These are phyloP conservation scores for Pilaira anomala DNA, from an alignment of 192 early-diverging fungal genomes.

Conservation along the genomic window DNA sequence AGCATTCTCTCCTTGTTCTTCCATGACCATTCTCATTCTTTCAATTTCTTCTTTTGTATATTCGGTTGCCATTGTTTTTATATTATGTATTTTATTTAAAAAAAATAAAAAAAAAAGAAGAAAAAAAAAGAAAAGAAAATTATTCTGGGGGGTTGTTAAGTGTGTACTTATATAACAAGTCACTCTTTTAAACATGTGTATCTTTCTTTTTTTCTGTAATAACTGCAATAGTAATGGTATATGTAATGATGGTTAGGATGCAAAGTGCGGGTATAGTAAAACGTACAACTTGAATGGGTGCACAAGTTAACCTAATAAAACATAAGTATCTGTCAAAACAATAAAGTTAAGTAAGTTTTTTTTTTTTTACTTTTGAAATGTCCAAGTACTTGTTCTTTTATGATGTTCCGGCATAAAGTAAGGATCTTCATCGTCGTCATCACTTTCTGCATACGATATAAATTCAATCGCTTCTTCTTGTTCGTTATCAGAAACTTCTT, in stretches of 20 bases:
- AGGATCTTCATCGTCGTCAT: conserved; percentile 44
- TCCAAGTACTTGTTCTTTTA: conserved; percentile 36
- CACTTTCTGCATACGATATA: conserved; percentile 40
- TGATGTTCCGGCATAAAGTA: conserved; percentile 38
- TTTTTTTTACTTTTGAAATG: conserved; percentile 24
- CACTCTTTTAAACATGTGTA: not conserved
- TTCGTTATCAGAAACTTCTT: conserved; percentile 23
- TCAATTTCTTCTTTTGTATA: conserved; percentile 26
- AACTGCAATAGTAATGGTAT: conserved; percentile 34
- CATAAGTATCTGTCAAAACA: not conserved
- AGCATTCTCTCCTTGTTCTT: conserved; percentile 24
- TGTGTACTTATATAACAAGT: not conserved
- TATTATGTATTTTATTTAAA: not conserved
- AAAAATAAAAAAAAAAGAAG: conserved; percentile 1
- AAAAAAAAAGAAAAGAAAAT: not conserved
- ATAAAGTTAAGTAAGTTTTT: not conserved
- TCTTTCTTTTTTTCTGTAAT: conserved; percentile 22
- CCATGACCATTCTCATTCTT: conserved; percentile 23
- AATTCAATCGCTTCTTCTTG: conserved; percentile 39
- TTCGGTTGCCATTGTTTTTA: conserved; percentile 9
- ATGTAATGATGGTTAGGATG: conserved; percentile 30
- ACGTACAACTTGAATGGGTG: conserved; percentile 34
- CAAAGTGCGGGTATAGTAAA: conserved; percentile 34
- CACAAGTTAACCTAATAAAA: conserved; percentile 28
- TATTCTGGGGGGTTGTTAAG: not conserved